Base-by-base conservation (phyloP, 2,329 filamentous ascomycete genomes). In the Aspergillus pseudoviridinutans region DNA sequence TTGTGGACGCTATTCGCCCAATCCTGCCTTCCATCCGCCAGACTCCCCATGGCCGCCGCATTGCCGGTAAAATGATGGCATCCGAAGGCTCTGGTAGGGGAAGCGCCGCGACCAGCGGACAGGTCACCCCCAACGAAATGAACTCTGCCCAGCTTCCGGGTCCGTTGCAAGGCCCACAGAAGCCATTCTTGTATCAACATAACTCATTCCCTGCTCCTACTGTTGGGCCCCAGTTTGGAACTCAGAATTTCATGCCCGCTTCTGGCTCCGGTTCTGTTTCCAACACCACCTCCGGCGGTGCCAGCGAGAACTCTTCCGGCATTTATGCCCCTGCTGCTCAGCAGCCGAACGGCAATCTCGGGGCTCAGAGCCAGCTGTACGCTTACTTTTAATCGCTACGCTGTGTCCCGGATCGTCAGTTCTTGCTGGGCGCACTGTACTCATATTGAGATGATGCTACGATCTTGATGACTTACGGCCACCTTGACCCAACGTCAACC, bases 41-140 rank as follows among this genome's bases (percentile, higher is more conserved):
- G 66, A 97, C 92, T 46, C 93, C 94, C 3, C 94, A 97, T 72
- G 94, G 94, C 54, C 92, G 94, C 64, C 91, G 94, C 61, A 95
- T 97, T 68, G 88, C 90, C 71, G 89, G 89, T 71, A 97, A 97
- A 82, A 89, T 99, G 57, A 76, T 81, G 67, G 82, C 83, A 53
- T 76, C 79, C 49, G 83, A 86, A 56, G 72, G 71, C 44, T 70
- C 68, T 49, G 68, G 70, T 24, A 74, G 76, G 51, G 70, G 70
- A 52, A 76, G 72, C 57, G 72, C 71, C 51, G 67, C 69, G 49
- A 73, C 71, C 20, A 76, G 68, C 56, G 74, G 73, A 17, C 71
- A 74, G 51, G 67, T 68, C 4, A 74, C 75, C 17, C 71, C 76
- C 3, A 77, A 76, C 52, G 72, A 77, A 32, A 67, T 73, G 64